These are phyloP conservation scores for Taiozyma onychis DNA, from an alignment of 1,139 yeast species.

Conservation along the genomic window DNA sequence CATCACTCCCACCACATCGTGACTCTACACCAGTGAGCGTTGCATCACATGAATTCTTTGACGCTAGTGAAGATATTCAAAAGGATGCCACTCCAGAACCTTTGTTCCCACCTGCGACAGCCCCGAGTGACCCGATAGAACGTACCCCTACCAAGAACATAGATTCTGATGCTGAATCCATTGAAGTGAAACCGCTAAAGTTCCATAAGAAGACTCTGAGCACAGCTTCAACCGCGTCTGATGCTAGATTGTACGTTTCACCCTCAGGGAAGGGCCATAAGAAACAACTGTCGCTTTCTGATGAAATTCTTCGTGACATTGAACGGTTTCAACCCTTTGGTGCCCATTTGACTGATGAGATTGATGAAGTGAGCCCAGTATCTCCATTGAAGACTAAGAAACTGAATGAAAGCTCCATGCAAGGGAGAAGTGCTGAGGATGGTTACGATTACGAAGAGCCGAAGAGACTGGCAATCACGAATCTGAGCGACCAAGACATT, in stretches of 20 bases:
- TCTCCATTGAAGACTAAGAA: constrained; percentile 12
- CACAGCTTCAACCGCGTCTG: constrained; percentile 7
- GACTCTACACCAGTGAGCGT: constrained; percentile 1
- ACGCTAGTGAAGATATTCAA: constrained; percentile 9
- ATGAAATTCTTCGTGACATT: constrained; percentile 23
- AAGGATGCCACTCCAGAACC: not conserved
- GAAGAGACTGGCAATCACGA: not conserved
- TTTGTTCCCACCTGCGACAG: not conserved
- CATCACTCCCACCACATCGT: not conserved
- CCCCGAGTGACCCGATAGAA: not conserved
- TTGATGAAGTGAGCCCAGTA: constrained; percentile 17
- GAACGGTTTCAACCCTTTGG: constrained; percentile 18
- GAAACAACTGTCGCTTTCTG: constrained; percentile 22
- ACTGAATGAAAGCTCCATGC: not conserved
- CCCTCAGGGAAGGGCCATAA: constrained; percentile 7
- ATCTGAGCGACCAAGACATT: not conserved
- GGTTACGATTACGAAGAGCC: not conserved
- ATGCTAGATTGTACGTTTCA: not conserved
- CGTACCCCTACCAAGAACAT: not conserved
- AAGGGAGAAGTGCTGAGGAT: not conserved
- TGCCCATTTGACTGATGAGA: constrained; percentile 5
- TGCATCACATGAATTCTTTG: constrained; percentile 13
- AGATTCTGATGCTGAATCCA: constrained; percentile 1
- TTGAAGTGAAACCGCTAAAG: constrained; percentile 16
- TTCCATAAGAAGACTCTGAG: constrained; percentile 20